A percentile compares a stretch with the other conserved stretches of the same genome.
Evolutionary conservation across 2,329 filamentous ascomycete genomes (phyloP).

Genomic region (Alternaria atra): DNA sequence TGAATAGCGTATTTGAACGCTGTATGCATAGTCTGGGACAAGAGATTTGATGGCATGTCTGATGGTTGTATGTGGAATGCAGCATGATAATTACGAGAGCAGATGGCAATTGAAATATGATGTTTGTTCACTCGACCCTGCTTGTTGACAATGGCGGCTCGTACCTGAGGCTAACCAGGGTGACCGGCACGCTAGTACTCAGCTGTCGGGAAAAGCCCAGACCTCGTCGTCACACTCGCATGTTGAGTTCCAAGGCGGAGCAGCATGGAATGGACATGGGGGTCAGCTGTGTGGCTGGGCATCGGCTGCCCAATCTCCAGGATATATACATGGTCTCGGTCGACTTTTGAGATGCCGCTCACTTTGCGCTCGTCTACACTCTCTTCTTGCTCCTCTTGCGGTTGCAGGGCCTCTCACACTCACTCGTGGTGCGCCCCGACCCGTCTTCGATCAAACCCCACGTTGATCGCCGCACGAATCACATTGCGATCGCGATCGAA

Average conservation of each 20-base stretch:
- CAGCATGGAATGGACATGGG: constrained; percentile 34
- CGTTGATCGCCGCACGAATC: constrained; percentile 46
- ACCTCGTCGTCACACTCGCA: constrained; percentile 30
- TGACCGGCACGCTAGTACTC: constrained; percentile 23
- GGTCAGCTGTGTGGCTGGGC: constrained; percentile 45
- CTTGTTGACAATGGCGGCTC: constrained; percentile 16
- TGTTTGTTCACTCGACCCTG: constrained; percentile 10
- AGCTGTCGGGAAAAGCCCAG: constrained; percentile 23
- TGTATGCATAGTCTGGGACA: constrained; percentile 33
- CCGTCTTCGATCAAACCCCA: constrained; percentile 28
- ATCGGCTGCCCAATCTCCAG: constrained; percentile 30
- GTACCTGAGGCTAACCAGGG: constrained; percentile 35
- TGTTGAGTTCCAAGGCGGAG: constrained; percentile 39
- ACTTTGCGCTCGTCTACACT: constrained; percentile 14
- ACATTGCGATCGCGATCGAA: constrained; percentile 41
- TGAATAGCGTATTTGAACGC: constrained; percentile 14
- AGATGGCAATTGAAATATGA: constrained; percentile 19
- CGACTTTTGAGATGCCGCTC: constrained; percentile 28
- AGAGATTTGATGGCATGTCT: constrained; percentile 18
- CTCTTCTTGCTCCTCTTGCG: constrained; percentile 2
- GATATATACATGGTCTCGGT: constrained; percentile 30
- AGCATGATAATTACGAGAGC: constrained; percentile 40
- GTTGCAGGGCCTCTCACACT: constrained; percentile 4
- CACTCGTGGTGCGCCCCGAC: constrained; percentile 17
- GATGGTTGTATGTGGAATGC: constrained; percentile 27